A percentile compares a stretch with the other conserved stretches of the same genome.
Evolutionary conservation across 352 stramenopile genomes (phyloP).

Genomic region (Globisporangium rhizosaccharum): DNA sequence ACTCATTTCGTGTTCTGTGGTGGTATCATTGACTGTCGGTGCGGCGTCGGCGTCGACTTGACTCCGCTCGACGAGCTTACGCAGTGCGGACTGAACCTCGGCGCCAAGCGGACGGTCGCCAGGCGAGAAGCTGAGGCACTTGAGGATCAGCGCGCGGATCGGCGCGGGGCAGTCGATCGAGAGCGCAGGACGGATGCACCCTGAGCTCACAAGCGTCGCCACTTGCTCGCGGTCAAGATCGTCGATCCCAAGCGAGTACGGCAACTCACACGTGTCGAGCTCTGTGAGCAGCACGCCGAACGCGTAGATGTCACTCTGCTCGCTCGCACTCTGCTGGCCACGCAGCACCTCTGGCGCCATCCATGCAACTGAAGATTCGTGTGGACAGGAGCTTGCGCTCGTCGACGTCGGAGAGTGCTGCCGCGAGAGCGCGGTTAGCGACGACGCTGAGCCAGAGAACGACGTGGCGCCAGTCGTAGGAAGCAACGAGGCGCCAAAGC

Average conservation of each 20-base stretch:
- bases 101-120: conserved; percentile 26
- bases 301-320: conserved; percentile 38
- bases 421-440: conserved; percentile 5
- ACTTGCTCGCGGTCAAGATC: conserved; percentile 34
- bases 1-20: too few species aligned
- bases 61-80: conserved; percentile 23
- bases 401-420: conserved; percentile 14
- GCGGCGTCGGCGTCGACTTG: background rate
- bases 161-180: conserved; percentile 33
- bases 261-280: conserved; percentile 48
- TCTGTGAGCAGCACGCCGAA: conserved; percentile 53
- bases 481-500: too few species aligned
- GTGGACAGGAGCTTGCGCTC: background rate
- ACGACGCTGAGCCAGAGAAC: conserved; percentile 10
- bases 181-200: conserved; percentile 37
- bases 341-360: conserved; percentile 47
- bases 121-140: conserved; percentile 42
- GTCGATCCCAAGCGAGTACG: conserved; percentile 36
- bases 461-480: background rate
- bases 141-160: conserved; percentile 40
- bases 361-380: conserved; percentile 30
- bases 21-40: too few species aligned
- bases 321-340: conserved; percentile 20
- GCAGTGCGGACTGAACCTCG: conserved; percentile 35
- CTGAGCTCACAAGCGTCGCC: conserved; percentile 40